Conservation (phyloP, 2,329 filamentous ascomycete species). For the Chlorencoelia australis region DNA sequence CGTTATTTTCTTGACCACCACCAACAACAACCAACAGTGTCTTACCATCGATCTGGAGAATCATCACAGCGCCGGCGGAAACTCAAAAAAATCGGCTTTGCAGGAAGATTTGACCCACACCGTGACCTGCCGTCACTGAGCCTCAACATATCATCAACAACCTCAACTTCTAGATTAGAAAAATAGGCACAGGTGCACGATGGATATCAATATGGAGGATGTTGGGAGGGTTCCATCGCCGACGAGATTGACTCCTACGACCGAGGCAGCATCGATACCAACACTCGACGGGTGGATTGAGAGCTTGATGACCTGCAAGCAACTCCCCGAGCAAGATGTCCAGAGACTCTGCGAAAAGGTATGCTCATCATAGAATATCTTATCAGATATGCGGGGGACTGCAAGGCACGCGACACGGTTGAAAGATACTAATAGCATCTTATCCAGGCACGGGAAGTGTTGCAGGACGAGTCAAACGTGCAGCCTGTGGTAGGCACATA, state of each 20-base stretch:
- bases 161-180: slow-evolving; percentile 8
- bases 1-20: too few relatives aligned
- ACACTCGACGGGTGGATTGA: slow-evolving; percentile 98
- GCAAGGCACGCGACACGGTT: slow-evolving; percentile 1
- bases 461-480: slow-evolving; percentile 97
- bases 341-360: slow-evolving; percentile 98
- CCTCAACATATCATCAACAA: slow-evolving; percentile 19
- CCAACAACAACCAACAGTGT: too few relatives aligned
- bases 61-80: too few relatives aligned
- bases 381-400: too few relatives aligned
- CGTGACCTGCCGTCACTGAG: slow-evolving; percentile 20
- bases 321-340: slow-evolving; percentile 88
- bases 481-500: slow-evolving; percentile 76
- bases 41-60: too few relatives aligned
- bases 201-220: slow-evolving; percentile 99
- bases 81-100: too few relatives aligned
- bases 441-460: slow-evolving; percentile 79
- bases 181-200: slow-evolving; percentile 30
- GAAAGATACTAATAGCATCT: slow-evolving; percentile 3
- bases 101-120: too few relatives aligned
- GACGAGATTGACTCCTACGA: slow-evolving; percentile 62
- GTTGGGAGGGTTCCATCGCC: slow-evolving; percentile 76
- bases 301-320: slow-evolving; percentile 96
- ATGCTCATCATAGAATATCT: slow-evolving; percentile 29
- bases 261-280: slow-evolving; percentile 81